Base-by-base conservation (phyloP, 1,284 basidiomycete genomes). In the Stygiomarasmius scandens region DNA sequence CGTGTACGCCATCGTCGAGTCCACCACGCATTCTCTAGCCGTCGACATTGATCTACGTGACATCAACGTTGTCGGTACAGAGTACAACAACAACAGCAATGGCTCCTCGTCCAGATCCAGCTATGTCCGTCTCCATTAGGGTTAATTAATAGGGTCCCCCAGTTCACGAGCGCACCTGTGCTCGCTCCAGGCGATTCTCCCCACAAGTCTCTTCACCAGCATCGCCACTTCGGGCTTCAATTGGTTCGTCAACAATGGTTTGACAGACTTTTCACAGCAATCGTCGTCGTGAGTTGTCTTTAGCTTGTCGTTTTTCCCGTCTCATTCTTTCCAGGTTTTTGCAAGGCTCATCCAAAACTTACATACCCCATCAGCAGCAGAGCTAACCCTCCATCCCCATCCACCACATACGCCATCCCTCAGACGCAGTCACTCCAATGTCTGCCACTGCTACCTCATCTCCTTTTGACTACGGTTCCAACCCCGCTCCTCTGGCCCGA, bases 1-100 rank as follows among this genome's bases (percentile, higher is more conserved):
- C 67, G 93, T 92, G 9, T 98, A 99, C 71, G 99, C 96, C 0
- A 89, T 99, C 62, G 92, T 99, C 57, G 95, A 98, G 71, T 90
- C 88, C 14, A 96, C 95, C 2, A 87, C 88, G 0, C 93, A 98
- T 69, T 97, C 94, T 10, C 83, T 99, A 41, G 93, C 91, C 14
- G 93, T 99, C 43, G 97, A 99, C 67, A 95, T 98, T 51, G 83
- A 96, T 54, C 79, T 92, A 3, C 86, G 91, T 54, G 87, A 93
- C 52, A 76, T 78, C 44, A 81, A 83, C 58, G 78, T 84, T 9
- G 86, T 95, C 20, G 96, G 96, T 1, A 96, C 95, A 1, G 77
- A 98, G 3, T 99, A 98, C 75, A 90, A 96, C 49, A 93, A 90
- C 71, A 96, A 98, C 72, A 92, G 89, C 43, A 93, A 97, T 63